Evolutionary conservation across 371 early-diverging fungal species (phyloP).

Genomic region (Lichtheimia ramosa): DNA sequence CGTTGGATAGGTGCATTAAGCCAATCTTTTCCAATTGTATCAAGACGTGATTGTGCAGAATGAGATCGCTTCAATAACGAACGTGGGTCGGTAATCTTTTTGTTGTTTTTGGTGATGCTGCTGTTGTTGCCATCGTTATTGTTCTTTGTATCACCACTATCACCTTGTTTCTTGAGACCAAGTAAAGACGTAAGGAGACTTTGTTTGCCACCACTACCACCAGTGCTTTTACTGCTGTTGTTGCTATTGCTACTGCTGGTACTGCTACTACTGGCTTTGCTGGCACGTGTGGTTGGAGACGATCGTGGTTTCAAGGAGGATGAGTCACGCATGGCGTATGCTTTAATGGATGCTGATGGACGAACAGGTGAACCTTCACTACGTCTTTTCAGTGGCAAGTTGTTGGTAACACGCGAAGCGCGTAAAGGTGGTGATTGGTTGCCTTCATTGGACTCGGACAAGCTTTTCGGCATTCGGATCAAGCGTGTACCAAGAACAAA

Average conservation of each 20-base stretch:
- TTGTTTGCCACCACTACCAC: neutral
- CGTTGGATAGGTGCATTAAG: conserved; percentile 16
- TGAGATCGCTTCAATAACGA: conserved; percentile 24
- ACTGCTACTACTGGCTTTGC: neutral
- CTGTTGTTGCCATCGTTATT: neutral
- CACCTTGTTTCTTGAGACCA: neutral
- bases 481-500: neutral
- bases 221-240: neutral
- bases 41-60: conserved; percentile 26
- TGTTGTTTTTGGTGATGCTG: neutral
- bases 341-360: neutral
- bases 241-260: neutral
- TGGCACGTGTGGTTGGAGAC: neutral
- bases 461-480: conserved; percentile 1
- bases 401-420: neutral
- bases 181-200: neutral
- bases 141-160: neutral
- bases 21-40: conserved; percentile 34
- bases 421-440: conserved; percentile 1
- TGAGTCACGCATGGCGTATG: neutral
- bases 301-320: neutral
- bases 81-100: conserved; percentile 9
- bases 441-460: neutral
- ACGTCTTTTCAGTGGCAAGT: neutral
- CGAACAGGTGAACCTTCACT: neutral